Evolutionary conservation across 257 asterid species (phyloP), one percentile per base, ranked within the genome.

Genomic region (Scutellaria minor): DNA sequence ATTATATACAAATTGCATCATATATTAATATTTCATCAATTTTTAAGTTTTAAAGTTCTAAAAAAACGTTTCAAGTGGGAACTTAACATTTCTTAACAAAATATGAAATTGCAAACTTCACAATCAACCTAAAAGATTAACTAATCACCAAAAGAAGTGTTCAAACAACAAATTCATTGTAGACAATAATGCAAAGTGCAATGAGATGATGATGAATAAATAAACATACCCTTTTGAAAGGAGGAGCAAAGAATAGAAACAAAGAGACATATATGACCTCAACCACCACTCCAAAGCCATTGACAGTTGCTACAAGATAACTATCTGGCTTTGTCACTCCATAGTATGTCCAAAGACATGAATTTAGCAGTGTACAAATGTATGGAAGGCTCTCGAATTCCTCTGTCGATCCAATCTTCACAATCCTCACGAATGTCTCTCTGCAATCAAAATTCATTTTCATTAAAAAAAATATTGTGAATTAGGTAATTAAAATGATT

Each of bases 351-450:
- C 96, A 89, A 0, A 89, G 62, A 10, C 81, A 78, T 1, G 90
- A 76, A 31, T 67, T 81, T 78, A 89, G 12, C 50, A 87, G 72
- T 0, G 87, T 87, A 48, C 93, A 85, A 9, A 87, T 84, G 77
- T 89, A 89, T 0, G 96, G 91, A 48, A 89, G 46, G 66, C 93
- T 79, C 65, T 78, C 85, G 71, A 89, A 89, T 12, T 89, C 93
- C 72, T 81, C 86, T 0, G 90, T 89, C 0, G 86, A 82, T 51
- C 60, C 22, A 0, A 57, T 6, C 53, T 77, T 82, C 78, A 83
- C 89, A 1, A 89, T 85, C 75, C 88, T 51, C 62, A 72, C 53
- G 66, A 89, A 89, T 12, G 93, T 89, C 63, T 71, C 74, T 69
- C 96, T 89, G 88, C 67, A 72, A 22, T 27, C 55, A 53, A 13